Evolutionary conservation across 2,329 filamentous ascomycete species (phyloP), one percentile per base, ranked within the genome.

Genomic region (Blastomyces percursus): DNA sequence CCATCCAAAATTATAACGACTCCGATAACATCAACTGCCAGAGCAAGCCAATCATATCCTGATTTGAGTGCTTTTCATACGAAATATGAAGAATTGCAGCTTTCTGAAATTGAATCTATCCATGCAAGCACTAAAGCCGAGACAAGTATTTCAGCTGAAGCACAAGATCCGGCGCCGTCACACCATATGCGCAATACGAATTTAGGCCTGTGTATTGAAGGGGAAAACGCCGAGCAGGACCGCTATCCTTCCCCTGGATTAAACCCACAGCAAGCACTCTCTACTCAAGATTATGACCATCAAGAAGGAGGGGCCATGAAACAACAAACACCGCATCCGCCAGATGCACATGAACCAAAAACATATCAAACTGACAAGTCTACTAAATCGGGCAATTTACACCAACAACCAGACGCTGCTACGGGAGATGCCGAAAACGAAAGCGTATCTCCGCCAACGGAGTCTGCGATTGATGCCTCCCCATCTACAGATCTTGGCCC

Each of bases 241-340:
- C 30, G 32, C 21, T 19, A 38, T n/a, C 52, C 14, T 55, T 55
- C 63, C 12, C 14, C 50, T 14, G 30, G 14, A 19, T 42, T 38
- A 19, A 30, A 52, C 38, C 32, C 35, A 16, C 63, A 63, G 42
- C 64, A 65, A 46, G 42, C 48, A 40, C 65, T 63, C 62, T 63
- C 65, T 16, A 64, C 65, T 8, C 60, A 61, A 9, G 62, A 66
- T 2, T 42, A 40, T 35, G 67, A 65, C 27, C 59, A 69, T 21
- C 61, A 44, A 12, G 63, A 65, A 55, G 24, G 4, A 8, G 5
- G 46, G 46, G 27, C 9, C 11, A 24, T 6, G 40, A 24, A 59
- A 30, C 24, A 44, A 21, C 38, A 65, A 63, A 14, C 40, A 52
- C 8, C 35, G 14, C 2, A 32, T 16, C 21, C 24, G 19, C 30